phyloP scores from a whole-genome alignment of 2,329 filamentous ascomycete genomes.

The Arthrocladium fulminans region DNA sequence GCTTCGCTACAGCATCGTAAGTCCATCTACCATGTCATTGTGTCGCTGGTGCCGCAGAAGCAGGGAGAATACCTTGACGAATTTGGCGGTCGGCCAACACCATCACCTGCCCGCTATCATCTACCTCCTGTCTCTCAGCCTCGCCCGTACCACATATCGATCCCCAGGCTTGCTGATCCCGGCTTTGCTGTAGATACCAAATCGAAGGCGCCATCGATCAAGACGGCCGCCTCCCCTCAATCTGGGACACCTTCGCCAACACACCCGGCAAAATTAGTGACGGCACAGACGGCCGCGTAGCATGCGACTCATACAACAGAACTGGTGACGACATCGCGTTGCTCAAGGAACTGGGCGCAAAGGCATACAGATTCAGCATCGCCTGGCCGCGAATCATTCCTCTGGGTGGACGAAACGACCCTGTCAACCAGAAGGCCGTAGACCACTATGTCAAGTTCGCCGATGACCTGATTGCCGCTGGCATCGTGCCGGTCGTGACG shows the following conservation, averaged over 20 bases:
- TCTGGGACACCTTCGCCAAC: slow-evolving; percentile 84
- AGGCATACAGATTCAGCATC: slow-evolving; percentile 74
- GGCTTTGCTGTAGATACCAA: slow-evolving; percentile 57
- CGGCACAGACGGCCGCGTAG: slow-evolving; percentile 62
- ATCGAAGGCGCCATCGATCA: slow-evolving; percentile 68
- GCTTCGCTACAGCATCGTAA: slow-evolving; percentile 69
- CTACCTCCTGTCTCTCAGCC: not conserved
- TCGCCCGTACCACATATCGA: not conserved
- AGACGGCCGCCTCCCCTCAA: slow-evolving; percentile 71
- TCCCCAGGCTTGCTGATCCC: not conserved
- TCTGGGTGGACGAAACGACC: slow-evolving; percentile 72
- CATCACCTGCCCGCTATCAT: not conserved
- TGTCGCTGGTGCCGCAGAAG: too few species aligned
- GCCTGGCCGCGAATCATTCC: slow-evolving; percentile 79
- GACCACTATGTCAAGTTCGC: slow-evolving; percentile 71
- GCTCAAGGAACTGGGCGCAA: slow-evolving; percentile 63
- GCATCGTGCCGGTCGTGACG: slow-evolving; percentile 72
- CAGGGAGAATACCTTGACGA: too few species aligned
- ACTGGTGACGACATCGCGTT: slow-evolving; percentile 68
- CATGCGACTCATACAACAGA: slow-evolving; percentile 81
- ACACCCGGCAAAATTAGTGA: slow-evolving; percentile 76
- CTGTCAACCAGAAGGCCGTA: slow-evolving; percentile 68
- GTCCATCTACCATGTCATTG: slow-evolving; percentile 27
- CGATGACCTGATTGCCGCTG: slow-evolving; percentile 65
- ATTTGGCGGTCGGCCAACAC: too few species aligned